Percentiles rank a stretch among this genome's conserved stretches.
phyloP scores from a whole-genome alignment of 495 filamentous ascomycete genomes.

The Hyphodiscus hymeniophilus region DNA sequence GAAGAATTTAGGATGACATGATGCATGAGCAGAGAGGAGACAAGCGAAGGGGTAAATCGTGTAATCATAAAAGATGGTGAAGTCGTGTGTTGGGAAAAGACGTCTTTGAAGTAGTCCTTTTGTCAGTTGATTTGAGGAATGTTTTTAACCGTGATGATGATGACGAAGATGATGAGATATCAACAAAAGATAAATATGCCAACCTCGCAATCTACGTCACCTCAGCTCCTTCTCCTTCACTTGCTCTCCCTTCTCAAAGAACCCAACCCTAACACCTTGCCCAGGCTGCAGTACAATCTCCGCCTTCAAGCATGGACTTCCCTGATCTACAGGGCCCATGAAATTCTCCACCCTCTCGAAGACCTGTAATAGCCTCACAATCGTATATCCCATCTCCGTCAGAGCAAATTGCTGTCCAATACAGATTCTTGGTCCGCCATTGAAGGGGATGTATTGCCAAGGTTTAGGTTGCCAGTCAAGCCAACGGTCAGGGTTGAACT shows the following conservation, averaged over 20 bases:
- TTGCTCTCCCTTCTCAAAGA: conserved; percentile 33
- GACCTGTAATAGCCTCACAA: conserved; percentile 62
- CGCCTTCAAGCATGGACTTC: conserved; percentile 44
- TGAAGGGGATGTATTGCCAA: conserved; percentile 48
- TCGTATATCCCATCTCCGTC: conserved; percentile 70
- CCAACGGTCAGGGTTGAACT: conserved; percentile 48
- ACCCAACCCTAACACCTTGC: conserved; percentile 50
- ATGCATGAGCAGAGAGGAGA: too few species aligned
- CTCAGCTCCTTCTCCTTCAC: not conserved
- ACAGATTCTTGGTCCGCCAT: conserved; percentile 69
- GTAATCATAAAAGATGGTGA: too few species aligned
- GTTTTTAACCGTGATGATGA: too few species aligned
- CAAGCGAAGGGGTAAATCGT: too few species aligned
- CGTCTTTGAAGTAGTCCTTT: too few species aligned
- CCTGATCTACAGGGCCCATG: conserved; percentile 40
- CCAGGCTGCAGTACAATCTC: conserved; percentile 63
- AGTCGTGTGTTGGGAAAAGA: too few species aligned
- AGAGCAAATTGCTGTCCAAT: conserved; percentile 80
- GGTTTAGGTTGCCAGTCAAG: conserved; percentile 55
- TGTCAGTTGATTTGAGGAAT: too few species aligned
- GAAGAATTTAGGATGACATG: too few species aligned
- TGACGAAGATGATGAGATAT: too few species aligned
- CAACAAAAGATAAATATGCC: too few species aligned
- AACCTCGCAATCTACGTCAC: too few species aligned
- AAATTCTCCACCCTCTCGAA: conserved; percentile 50